A percentile compares a stretch with the other conserved stretches of the same genome.
These are phyloP conservation scores for Helenozyma baotianmanensis DNA, from an alignment of 805 yeast genomes.

Conservation along the genomic window DNA sequence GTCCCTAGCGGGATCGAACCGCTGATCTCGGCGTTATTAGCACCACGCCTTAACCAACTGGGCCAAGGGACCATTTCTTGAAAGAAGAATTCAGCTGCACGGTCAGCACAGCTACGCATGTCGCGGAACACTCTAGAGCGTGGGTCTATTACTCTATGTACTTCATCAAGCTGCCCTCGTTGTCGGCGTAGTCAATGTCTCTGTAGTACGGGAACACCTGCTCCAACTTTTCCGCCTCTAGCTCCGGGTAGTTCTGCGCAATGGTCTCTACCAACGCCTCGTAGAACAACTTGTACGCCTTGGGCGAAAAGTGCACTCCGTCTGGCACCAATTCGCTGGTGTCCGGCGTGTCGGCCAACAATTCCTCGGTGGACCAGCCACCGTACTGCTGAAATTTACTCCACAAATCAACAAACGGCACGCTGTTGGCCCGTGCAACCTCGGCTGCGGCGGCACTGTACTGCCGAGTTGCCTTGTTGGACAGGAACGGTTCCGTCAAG, in stretches of 20 bases:
- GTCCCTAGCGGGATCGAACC: conserved; percentile 87
- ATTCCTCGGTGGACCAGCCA: conserved; percentile 32
- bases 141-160: conserved; percentile 5
- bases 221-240: conserved; percentile 37
- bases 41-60: conserved; percentile 51
- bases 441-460: conserved; percentile 50
- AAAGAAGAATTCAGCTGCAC: no score
- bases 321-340: conserved; percentile 27
- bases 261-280: conserved; percentile 41
- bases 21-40: conserved; percentile 66
- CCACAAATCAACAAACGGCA: conserved; percentile 60
- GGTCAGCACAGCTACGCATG: no score
- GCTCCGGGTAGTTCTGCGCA: conserved; percentile 42
- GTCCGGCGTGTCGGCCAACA: conserved; percentile 21
- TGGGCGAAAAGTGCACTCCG: conserved; percentile 59
- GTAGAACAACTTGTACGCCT: conserved; percentile 48
- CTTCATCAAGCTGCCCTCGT: conserved; percentile 4
- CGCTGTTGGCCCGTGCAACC: conserved; percentile 41
- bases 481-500: conserved; percentile 18
- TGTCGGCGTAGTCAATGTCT: conserved; percentile 16
- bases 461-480: conserved; percentile 37
- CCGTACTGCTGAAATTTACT: conserved; percentile 32
- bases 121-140: no score
- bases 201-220: conserved; percentile 39
- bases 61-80: conserved; percentile 41